Evolutionary conservation across 805 yeast species (phyloP).

Genomic region (Yamadazyma sp.): DNA sequence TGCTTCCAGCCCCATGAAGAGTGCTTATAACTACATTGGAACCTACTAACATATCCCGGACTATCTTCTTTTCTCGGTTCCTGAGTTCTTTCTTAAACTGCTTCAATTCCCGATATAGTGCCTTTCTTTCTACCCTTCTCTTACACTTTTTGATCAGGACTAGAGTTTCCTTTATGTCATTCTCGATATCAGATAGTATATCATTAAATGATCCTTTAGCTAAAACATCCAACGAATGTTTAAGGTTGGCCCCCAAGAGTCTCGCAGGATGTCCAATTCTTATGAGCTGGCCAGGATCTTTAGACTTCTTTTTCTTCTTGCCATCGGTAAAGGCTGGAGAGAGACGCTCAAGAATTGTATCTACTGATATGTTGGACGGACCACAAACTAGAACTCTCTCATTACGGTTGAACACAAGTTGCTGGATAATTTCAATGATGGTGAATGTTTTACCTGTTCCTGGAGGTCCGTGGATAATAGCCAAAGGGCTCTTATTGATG

Average conservation of each 20-base stretch:
- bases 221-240: constrained; percentile 75
- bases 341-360: constrained; percentile 82
- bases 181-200: constrained; percentile 63
- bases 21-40: constrained; percentile 79
- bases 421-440: constrained; percentile 75
- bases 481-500: constrained; percentile 51
- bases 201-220: constrained; percentile 49
- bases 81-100: constrained; percentile 68
- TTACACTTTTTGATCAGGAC: constrained; percentile 59
- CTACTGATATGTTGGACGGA: constrained; percentile 90
- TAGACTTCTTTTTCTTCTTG: constrained; percentile 22
- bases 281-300: constrained; percentile 42
- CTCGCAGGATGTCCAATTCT: constrained; percentile 96
- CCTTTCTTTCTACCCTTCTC: constrained; percentile 61
- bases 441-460: constrained; percentile 87
- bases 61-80: constrained; percentile 61
- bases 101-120: constrained; percentile 68
- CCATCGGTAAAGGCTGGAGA: constrained; percentile 27
- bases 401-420: constrained; percentile 47
- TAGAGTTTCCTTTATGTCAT: constrained; percentile 67
- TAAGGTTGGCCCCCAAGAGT: constrained; percentile 55
- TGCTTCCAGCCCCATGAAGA: constrained; percentile 82
- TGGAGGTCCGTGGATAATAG: constrained; percentile 75
- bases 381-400: constrained; percentile 82
- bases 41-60: constrained; percentile 54